Conservation (phyloP, 2,329 filamentous ascomycete genomes). For the Pestalotiopsis sp. region DNA sequence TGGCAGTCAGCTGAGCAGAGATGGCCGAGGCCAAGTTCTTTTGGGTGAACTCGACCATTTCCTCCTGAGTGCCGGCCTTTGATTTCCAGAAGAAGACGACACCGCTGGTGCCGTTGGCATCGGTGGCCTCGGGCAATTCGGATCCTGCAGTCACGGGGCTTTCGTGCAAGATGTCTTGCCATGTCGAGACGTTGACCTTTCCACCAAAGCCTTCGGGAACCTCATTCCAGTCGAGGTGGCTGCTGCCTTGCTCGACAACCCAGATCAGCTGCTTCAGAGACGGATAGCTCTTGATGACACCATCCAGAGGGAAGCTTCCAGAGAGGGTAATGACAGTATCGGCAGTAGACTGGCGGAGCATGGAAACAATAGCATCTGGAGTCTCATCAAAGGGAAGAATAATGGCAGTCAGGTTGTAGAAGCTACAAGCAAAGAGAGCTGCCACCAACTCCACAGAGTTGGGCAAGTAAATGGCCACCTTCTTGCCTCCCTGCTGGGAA, state of each 20-base stretch:
- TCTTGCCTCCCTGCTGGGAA: conserved; percentile 70
- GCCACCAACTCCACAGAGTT: conserved; percentile 90
- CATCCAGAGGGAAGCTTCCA: conserved; percentile 81
- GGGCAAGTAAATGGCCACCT: conserved; percentile 86
- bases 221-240: conserved; percentile 95
- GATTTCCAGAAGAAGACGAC: conserved; percentile 70
- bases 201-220: conserved; percentile 77
- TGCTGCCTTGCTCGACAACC: conserved; percentile 89
- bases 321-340: conserved; percentile 85
- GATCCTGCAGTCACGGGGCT: conserved; percentile 58
- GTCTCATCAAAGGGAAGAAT: conserved; percentile 82
- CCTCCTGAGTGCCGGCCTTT: conserved; percentile 54
- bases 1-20: conserved; percentile 73
- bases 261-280: conserved; percentile 80
- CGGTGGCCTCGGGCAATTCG: conserved; percentile 67
- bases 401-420: conserved; percentile 85
- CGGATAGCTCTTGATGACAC: conserved; percentile 69
- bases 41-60: conserved; percentile 83
- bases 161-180: conserved; percentile 86
- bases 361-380: conserved; percentile 68
- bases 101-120: conserved; percentile 54
- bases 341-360: conserved; percentile 73
- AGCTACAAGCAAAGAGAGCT: conserved; percentile 84
- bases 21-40: conserved; percentile 86
- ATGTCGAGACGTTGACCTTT: conserved; percentile 81